Evolutionary conservation across 2,329 filamentous ascomycete genomes (phyloP).

Genomic region (Xylariaceae sp.): DNA sequence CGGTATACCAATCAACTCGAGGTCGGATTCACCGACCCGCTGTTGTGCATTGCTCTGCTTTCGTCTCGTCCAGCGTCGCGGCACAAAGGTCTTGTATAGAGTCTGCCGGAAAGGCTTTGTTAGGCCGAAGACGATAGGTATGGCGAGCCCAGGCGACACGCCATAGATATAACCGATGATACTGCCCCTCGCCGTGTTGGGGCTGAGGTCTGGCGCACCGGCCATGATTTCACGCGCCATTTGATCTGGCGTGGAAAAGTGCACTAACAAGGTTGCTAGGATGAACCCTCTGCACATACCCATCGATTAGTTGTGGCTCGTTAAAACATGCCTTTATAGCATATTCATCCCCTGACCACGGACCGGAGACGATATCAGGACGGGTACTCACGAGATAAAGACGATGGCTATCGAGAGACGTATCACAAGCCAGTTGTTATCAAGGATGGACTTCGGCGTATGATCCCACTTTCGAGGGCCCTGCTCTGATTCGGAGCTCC

Average conservation of each 20-base stretch:
- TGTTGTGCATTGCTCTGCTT: not conserved
- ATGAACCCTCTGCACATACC: not conserved
- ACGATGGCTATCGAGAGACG: not conserved
- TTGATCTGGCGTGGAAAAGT: not conserved
- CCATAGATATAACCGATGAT: constrained; percentile 2
- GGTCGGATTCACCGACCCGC: not conserved
- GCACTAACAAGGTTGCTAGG: not conserved
- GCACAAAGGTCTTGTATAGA: not conserved
- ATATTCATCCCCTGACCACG: not conserved
- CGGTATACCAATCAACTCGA: not conserved
- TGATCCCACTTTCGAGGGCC: not conserved
- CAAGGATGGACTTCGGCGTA: not conserved
- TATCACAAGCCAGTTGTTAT: not conserved
- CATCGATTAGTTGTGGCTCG: not conserved
- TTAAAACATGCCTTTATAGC: not conserved
- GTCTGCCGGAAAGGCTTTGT: not conserved
- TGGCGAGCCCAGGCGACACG: not conserved
- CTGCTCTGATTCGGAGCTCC: not conserved
- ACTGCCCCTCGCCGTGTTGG: not conserved
- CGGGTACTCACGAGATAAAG: not conserved
- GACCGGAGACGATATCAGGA: not conserved
- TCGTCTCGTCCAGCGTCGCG: not conserved
- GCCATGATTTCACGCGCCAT: constrained; percentile 1
- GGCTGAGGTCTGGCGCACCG: not conserved
- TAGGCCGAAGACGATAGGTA: constrained; percentile 1